Percentiles rank a stretch among this genome's conserved stretches.
Evolutionary conservation across 2,329 filamentous ascomycete genomes (phyloP).

Genomic region (Penicillium sp.): DNA sequence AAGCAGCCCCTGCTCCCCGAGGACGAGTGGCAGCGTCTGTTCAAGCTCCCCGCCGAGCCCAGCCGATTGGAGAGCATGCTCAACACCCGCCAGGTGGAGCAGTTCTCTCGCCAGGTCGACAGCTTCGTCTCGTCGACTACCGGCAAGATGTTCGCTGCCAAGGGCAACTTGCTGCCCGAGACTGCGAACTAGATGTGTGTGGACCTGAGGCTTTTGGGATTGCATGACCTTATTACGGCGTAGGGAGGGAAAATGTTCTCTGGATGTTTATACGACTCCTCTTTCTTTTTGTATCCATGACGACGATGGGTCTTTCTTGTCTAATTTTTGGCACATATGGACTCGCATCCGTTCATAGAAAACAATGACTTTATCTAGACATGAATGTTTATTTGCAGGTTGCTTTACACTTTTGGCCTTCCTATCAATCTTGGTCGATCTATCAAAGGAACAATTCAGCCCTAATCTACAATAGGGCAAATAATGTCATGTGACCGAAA

Average conservation of each 20-base stretch:
- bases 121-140: constrained; percentile 89
- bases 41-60: constrained; percentile 95
- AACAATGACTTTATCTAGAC: constrained; percentile 15
- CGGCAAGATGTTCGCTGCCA: constrained; percentile 97
- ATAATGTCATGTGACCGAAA: constrained; percentile 6
- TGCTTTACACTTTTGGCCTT: neutral
- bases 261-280: constrained; percentile 42
- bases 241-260: constrained; percentile 44
- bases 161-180: constrained; percentile 65
- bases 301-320: constrained; percentile 25
- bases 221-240: constrained; percentile 45
- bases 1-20: constrained; percentile 90
- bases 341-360: constrained; percentile 26
- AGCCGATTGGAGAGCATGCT: constrained; percentile 90
- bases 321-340: constrained; percentile 17
- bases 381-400: constrained; percentile 2
- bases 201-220: constrained; percentile 33
- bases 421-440: neutral
- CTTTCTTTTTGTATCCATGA: constrained; percentile 34
- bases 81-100: constrained; percentile 93
- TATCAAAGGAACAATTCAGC: constrained; percentile 2
- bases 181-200: constrained; percentile 33
- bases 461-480: constrained; percentile 17
- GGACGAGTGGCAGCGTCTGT: constrained; percentile 96
- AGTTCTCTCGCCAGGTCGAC: constrained; percentile 96